Evolutionary conservation across 2,329 filamentous ascomycete genomes (phyloP), one percentile per base, ranked within the genome.

Genomic region (Ceratocystis eucalypticola): DNA sequence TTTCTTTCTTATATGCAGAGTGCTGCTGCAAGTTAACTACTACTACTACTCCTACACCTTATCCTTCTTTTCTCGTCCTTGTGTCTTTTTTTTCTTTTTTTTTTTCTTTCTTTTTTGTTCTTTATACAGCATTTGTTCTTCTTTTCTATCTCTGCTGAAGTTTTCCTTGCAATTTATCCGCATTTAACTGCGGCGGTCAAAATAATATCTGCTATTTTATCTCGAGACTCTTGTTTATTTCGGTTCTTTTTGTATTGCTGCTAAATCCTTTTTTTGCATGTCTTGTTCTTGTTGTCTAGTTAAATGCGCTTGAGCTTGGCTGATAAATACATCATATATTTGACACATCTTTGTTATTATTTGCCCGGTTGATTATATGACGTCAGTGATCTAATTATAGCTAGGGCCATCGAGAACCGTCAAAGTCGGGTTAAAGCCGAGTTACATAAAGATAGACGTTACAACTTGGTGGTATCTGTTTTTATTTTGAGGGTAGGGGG

Each of bases 141-240:
- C 37, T 15, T 41, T 12, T 41, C 37, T 41, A 15, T 41, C 37
- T 41, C 37, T 41, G 37, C 37, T 41, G 3, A 12, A 41, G 37
- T 41, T 41, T 12, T 15, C 10, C 37, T 15, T 61, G 59, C 17
- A 12, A 25, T 59, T 45, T 62, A 12, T 45, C 33, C 44, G 59
- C 33, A 62, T 22, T 62, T 62, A 10, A 41, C 15, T 62, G 59
- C n/a, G 22, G 17, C 22, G 17, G 30, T 22, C 20, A 44, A 44
- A 44, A 62, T 37, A 41, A 44, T 62, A 41, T 22, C 44, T 62
- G 33, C n/a, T 62, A 41, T 62, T 33, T 12, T 45, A 62, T 62
- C 25, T 45, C 6, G 33, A 22, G n/a, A 41, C 20, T 62, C 10
- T 25, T 12, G 33, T 62, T 45, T 62, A 20, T 22, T n/a, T 45